These are phyloP conservation scores for Cladosporium austrohemisphaericum DNA, from an alignment of 2,329 filamentous ascomycete species.

Conservation along the genomic window DNA sequence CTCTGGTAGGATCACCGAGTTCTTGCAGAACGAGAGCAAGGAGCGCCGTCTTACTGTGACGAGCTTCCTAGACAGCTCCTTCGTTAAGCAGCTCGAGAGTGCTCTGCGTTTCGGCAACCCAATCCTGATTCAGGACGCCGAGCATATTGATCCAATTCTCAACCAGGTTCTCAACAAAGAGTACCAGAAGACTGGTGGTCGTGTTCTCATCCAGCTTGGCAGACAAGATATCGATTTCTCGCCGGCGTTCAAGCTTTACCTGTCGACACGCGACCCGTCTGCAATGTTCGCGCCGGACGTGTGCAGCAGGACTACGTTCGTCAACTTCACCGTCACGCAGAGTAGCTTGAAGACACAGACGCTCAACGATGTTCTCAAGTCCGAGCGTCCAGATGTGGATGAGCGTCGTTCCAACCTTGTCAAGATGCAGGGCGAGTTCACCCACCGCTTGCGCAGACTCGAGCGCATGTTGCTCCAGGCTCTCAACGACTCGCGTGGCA, in stretches of 20 bases:
- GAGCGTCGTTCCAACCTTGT: constrained; percentile 94
- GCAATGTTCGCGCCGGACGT: constrained; percentile 94
- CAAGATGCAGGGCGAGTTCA: constrained; percentile 98
- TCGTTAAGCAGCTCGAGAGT: constrained; percentile 96
- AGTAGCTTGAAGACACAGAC: constrained; percentile 98
- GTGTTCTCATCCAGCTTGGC: constrained; percentile 95
- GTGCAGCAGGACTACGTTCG: constrained; percentile 96
- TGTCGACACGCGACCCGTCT: constrained; percentile 93
- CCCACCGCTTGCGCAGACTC: constrained; percentile 90
- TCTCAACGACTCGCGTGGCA: constrained; percentile 93
- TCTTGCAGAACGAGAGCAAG: constrained; percentile 90
- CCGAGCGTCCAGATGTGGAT: constrained; percentile 93
- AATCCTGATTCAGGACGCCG: constrained; percentile 96
- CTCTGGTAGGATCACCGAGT: constrained; percentile 89
- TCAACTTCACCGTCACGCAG: constrained; percentile 99
- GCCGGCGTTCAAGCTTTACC: constrained; percentile 88
- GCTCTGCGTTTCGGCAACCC: constrained; percentile 96
- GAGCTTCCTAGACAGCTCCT: constrained; percentile 95
- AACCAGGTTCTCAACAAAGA: constrained; percentile 99
- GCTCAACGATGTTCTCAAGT: constrained; percentile 94
- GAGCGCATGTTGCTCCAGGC: constrained; percentile 93
- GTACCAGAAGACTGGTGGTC: constrained; percentile 96
- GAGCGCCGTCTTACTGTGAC: constrained; percentile 92
- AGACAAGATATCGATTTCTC: constrained; percentile 99
- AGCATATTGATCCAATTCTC: constrained; percentile 92